Percentiles rank a stretch among this genome's conserved stretches.
These are phyloP conservation scores for Zasmidium citrigriseum DNA, from an alignment of 2,329 filamentous ascomycete species.

Conservation along the genomic window DNA sequence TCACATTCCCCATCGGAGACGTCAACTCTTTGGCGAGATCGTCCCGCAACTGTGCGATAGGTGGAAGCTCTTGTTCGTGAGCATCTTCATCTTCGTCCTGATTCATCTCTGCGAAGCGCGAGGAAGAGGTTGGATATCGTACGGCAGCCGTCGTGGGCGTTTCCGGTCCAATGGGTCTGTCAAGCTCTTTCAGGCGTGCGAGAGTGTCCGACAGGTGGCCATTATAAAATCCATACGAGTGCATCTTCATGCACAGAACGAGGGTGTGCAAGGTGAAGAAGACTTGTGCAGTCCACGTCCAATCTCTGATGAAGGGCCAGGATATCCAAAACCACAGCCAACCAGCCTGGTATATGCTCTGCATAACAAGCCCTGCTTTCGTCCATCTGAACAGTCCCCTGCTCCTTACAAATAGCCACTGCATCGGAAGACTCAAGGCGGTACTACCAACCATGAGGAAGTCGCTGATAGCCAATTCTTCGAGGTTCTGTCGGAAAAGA, in stretches of 20 bases:
- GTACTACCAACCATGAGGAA: constrained; percentile 63
- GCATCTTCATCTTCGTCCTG: constrained; percentile 17
- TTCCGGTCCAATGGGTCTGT: constrained; percentile 58
- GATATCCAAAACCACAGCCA: constrained; percentile 79
- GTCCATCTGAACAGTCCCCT: constrained; percentile 52
- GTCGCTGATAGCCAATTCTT: constrained; percentile 82
- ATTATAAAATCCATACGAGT: constrained; percentile 98
- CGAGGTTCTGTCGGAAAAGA: constrained; percentile 83
- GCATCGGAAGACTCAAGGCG: constrained; percentile 15
- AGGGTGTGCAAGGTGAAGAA: constrained; percentile 91
- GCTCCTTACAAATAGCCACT: constrained; percentile 33
- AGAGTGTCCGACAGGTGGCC: constrained; percentile 89
- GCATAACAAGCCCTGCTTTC: constrained; percentile 74
- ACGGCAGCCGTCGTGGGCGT: constrained; percentile 60
- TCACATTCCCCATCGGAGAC: constrained; percentile 83
- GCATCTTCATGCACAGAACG: constrained; percentile 97
- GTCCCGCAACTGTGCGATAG: constrained; percentile 70
- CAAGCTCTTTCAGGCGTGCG: constrained; percentile 75
- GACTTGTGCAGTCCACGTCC: constrained; percentile 97
- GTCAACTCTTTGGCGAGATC: constrained; percentile 89
- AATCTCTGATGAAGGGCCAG: constrained; percentile 80
- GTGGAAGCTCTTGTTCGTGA: constrained; percentile 46
- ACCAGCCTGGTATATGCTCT: constrained; percentile 74
- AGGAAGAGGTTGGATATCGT: constrained; percentile 62
- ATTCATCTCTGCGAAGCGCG: constrained; percentile 56